Conservation (phyloP, 1,139 yeast species). For the Yamadazyma pseudoaaseri region DNA sequence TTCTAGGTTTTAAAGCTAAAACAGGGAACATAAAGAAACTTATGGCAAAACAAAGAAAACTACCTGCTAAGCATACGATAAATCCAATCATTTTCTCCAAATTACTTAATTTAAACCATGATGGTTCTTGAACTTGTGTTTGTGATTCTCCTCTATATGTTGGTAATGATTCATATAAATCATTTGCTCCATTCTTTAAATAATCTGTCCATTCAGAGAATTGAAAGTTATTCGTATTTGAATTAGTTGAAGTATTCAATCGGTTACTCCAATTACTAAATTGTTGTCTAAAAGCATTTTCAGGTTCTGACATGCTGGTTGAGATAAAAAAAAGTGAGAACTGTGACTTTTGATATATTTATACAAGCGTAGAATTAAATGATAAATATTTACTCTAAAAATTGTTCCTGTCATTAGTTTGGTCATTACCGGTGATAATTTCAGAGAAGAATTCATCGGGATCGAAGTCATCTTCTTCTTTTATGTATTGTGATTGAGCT, state of each 20-base stretch:
- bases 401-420: constrained; percentile 3
- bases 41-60: constrained; percentile 74
- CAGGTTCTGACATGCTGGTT: constrained; percentile 36
- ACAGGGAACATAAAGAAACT: constrained; percentile 88
- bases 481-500: constrained; percentile 11
- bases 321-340: neutral
- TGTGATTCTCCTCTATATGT: constrained; percentile 26
- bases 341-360: neutral
- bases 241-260: constrained; percentile 9
- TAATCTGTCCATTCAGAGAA: constrained; percentile 49
- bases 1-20: constrained; percentile 83
- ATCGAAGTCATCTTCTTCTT: constrained; percentile 18
- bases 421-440: constrained; percentile 15
- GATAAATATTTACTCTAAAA: constrained; percentile 1
- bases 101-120: constrained; percentile 63
- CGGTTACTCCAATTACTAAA: constrained; percentile 40
- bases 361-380: neutral
- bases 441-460: constrained; percentile 24
- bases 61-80: constrained; percentile 71
- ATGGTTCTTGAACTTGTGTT: constrained; percentile 37
- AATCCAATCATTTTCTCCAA: constrained; percentile 82
- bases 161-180: constrained; percentile 42
- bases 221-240: constrained; percentile 22
- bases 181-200: constrained; percentile 41
- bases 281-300: constrained; percentile 42